These are phyloP conservation scores for Haplosporangium gracile DNA, from an alignment of 192 early-diverging fungal species.

Conservation along the genomic window DNA sequence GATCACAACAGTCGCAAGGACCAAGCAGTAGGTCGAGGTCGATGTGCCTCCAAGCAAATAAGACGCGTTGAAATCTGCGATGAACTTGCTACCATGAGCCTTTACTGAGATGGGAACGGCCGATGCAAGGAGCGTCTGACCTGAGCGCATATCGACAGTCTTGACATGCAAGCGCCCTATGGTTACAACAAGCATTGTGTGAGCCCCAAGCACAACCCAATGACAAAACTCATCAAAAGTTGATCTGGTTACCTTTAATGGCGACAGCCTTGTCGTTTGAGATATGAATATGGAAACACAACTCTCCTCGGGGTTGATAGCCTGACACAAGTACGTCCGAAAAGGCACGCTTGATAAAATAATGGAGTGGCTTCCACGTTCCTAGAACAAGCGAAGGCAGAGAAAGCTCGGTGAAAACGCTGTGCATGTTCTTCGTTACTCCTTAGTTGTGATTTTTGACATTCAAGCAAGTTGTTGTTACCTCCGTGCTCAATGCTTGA, in stretches of 20 bases:
- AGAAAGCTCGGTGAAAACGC: neutral
- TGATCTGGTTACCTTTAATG: conserved; percentile 8
- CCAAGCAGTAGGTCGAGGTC: neutral
- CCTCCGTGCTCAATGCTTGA: conserved; percentile 50
- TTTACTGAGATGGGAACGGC: neutral
- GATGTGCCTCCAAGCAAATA: neutral
- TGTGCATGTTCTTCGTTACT: neutral
- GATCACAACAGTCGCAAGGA: neutral
- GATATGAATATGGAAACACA: conserved; percentile 15
- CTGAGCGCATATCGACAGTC: neutral
- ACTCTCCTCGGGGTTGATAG: conserved; percentile 7
- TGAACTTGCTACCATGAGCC: neutral
- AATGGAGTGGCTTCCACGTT: conserved; percentile 46
- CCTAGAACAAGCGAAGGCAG: conserved; percentile 5
- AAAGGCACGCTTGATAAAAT: conserved; percentile 37
- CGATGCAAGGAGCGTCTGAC: neutral
- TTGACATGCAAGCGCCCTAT: conserved; percentile 17
- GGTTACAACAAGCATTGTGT: neutral
- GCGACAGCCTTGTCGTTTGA: conserved; percentile 3
- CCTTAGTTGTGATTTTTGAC: neutral
- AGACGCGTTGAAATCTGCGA: neutral
- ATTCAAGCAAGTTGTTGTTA: neutral
- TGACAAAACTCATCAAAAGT: neutral
- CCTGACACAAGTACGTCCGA: conserved; percentile 27
- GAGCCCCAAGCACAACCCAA: neutral